Percentiles rank a stretch among this genome's conserved stretches.
These are phyloP conservation scores for Orbilia quercus DNA, from an alignment of 2,329 filamentous ascomycete genomes.

Conservation along the genomic window DNA sequence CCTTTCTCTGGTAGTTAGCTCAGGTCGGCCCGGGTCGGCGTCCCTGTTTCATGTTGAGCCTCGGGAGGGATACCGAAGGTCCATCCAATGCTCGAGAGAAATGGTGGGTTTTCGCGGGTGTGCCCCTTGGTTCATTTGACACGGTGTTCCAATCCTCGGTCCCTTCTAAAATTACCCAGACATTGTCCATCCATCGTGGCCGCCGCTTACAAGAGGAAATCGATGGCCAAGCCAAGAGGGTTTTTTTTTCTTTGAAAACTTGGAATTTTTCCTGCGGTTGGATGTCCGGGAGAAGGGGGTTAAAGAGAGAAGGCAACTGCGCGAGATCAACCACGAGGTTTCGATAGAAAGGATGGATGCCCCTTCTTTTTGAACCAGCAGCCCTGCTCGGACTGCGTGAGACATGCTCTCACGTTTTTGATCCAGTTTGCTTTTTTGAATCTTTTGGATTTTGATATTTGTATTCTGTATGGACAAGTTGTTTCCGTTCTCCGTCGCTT, in stretches of 20 bases:
- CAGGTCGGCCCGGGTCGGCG: slow-evolving; percentile 32
- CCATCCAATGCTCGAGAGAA: slow-evolving; percentile 2
- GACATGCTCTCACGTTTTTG: slow-evolving; percentile 53
- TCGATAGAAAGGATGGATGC: slow-evolving; percentile 32
- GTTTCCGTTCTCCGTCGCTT: slow-evolving; percentile 34
- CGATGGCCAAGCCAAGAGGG: background rate
- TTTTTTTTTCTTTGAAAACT: too few relatives aligned
- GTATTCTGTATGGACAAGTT: background rate
- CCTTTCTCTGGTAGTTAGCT: too few relatives aligned
- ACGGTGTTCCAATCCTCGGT: slow-evolving; percentile 4
- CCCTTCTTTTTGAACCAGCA: slow-evolving; percentile 33
- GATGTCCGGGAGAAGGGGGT: background rate
- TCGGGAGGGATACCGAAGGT: slow-evolving; percentile 19
- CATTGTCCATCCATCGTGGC: background rate
- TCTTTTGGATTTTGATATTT: background rate
- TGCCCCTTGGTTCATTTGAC: slow-evolving; percentile 29
- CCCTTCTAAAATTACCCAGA: slow-evolving; percentile 31
- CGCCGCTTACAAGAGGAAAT: slow-evolving; percentile 35
- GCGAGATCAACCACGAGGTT: slow-evolving; percentile 35
- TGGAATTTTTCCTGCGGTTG: too few relatives aligned
- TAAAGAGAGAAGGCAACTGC: slow-evolving; percentile 35
- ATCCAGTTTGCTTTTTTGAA: slow-evolving; percentile 48
- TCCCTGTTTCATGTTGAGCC: slow-evolving; percentile 34
- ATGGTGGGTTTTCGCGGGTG: background rate
- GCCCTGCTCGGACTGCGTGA: slow-evolving; percentile 30